phyloP scores from a whole-genome alignment of 2,329 filamentous ascomycete genomes.

The Raffaelea ambrosiae region DNA sequence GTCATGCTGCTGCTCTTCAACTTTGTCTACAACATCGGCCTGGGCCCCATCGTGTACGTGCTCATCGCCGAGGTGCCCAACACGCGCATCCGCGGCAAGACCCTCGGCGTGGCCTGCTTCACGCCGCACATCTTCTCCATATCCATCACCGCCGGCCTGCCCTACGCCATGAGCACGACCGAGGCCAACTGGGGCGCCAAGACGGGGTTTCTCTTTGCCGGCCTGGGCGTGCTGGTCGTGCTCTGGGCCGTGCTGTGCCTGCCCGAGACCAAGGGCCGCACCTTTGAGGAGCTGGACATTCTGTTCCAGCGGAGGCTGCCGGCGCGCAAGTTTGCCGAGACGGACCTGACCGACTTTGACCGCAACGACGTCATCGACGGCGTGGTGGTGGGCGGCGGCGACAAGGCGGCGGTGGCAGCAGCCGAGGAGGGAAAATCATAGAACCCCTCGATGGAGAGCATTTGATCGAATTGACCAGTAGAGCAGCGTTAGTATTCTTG shows the following conservation, averaged over 20 bases:
- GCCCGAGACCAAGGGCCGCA: not conserved
- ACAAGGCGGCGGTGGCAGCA: no score
- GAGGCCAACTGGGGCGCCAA: slow-evolving; percentile 40
- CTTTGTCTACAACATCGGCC: slow-evolving; percentile 34
- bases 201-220: slow-evolving; percentile 38
- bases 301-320: not conserved
- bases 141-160: slow-evolving; percentile 34
- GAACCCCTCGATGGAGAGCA: no score
- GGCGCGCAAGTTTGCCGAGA: not conserved
- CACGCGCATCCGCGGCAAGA: slow-evolving; percentile 34
- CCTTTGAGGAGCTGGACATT: not conserved
- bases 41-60: slow-evolving; percentile 23
- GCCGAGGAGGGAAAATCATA: no score
- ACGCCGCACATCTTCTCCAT: slow-evolving; percentile 42
- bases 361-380: not conserved
- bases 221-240: slow-evolving; percentile 33
- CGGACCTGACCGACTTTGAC: no score
- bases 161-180: slow-evolving; percentile 36
- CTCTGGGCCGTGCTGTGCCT: not conserved
- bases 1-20: slow-evolving; percentile 35
- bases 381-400: no score
- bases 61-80: slow-evolving; percentile 33
- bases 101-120: slow-evolving; percentile 34
- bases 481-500: no score
- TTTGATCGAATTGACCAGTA: no score